A percentile compares a stretch with the other conserved stretches of the same genome.
Conservation (phyloP, 2,329 filamentous ascomycete species). For the Epichloe hybrida region DNA sequence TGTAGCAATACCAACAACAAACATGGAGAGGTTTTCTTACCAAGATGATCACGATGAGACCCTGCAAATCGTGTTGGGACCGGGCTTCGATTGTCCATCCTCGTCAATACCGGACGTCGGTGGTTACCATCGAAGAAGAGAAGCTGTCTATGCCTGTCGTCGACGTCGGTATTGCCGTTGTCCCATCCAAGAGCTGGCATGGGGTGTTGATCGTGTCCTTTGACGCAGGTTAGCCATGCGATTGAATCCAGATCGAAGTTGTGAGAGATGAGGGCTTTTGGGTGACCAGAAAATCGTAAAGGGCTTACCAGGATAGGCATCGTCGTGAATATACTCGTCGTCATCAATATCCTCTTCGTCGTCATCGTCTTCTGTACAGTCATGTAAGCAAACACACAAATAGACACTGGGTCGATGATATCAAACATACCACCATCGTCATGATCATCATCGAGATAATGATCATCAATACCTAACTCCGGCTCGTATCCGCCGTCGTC, state of each 20-base stretch:
- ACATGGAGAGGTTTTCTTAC: slow-evolving; percentile 19
- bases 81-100: slow-evolving; percentile 36
- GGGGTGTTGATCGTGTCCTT: slow-evolving; percentile 16
- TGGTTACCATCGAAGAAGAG: slow-evolving; percentile 37
- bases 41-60: slow-evolving; percentile 39
- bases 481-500: slow-evolving; percentile 38
- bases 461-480: slow-evolving; percentile 38
- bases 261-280: background rate
- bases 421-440: slow-evolving; percentile 43
- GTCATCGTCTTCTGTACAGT: slow-evolving; percentile 32
- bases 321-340: slow-evolving; percentile 48
- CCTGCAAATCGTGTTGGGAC: slow-evolving; percentile 44
- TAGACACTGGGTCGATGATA: background rate
- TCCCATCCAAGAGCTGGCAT: slow-evolving; percentile 45
- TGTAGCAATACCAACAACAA: background rate
- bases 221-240: background rate
- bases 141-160: slow-evolving; percentile 33
- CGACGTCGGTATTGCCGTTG: slow-evolving; percentile 36
- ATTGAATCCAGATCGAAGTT: background rate
- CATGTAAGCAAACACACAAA: background rate
- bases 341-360: slow-evolving; percentile 63
- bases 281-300: background rate
- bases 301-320: slow-evolving; percentile 42
- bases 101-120: slow-evolving; percentile 19
- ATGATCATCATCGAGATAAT: slow-evolving; percentile 39